Percentiles rank a stretch among this genome's conserved stretches.
Evolutionary conservation across 352 stramenopile genomes (phyloP).

Genomic region (Phytophthora fragariaefolia): DNA sequence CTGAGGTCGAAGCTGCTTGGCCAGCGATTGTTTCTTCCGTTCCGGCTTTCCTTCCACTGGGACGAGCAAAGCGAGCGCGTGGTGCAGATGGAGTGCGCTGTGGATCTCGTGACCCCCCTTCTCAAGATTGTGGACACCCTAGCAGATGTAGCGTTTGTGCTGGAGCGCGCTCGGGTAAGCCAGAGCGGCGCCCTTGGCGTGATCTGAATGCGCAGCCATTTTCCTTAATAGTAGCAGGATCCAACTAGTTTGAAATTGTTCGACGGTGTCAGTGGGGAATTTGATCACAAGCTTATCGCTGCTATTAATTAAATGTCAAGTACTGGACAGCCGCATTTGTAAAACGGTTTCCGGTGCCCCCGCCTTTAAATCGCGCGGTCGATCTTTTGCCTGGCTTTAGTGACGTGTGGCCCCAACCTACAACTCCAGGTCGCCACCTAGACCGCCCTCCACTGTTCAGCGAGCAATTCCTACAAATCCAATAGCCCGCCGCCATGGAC

Average conservation of each 20-base stretch:
- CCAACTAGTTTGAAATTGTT: too few relatives aligned
- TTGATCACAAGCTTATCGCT: too few relatives aligned
- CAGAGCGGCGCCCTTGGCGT: conserved; percentile 8
- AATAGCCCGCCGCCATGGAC: conserved; percentile 41
- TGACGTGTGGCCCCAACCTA: too few relatives aligned
- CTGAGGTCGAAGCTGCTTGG: conserved; percentile 21
- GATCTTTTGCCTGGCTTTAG: too few relatives aligned
- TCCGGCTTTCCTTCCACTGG: conserved; percentile 27
- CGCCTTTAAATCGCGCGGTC: too few relatives aligned
- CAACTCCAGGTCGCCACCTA: too few relatives aligned
- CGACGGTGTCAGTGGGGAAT: too few relatives aligned
- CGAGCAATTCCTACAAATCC: not conserved
- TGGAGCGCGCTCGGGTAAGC: conserved; percentile 14
- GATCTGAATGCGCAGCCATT: not conserved
- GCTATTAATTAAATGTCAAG: too few relatives aligned
- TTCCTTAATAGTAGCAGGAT: too few relatives aligned
- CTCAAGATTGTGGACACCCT: conserved; percentile 8
- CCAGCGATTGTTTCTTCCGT: conserved; percentile 20
- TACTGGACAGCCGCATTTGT: too few relatives aligned
- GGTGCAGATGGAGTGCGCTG: conserved; percentile 13
- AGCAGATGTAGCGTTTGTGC: conserved; percentile 15
- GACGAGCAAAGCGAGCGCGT: conserved; percentile 16
- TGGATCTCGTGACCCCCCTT: conserved; percentile 28
- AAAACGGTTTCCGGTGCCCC: too few relatives aligned
- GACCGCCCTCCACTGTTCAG: too few relatives aligned